A percentile compares a stretch with the other conserved stretches of the same genome.
Conservation (phyloP, 2,329 filamentous ascomycete species). For the Diaporthe velutina region DNA sequence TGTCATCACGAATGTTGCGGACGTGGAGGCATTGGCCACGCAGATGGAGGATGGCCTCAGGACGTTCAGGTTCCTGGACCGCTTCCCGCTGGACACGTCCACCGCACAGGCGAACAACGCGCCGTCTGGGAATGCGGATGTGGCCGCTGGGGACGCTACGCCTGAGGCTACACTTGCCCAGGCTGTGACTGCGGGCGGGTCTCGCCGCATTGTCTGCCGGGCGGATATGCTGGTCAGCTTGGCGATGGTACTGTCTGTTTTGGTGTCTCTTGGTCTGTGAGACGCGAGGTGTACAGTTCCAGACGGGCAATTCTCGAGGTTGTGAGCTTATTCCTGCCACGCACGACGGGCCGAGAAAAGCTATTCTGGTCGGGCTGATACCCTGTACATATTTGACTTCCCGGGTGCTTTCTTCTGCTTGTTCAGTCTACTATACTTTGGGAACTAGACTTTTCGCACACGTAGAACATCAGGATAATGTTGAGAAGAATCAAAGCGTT, state of each 20-base stretch:
- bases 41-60: slow-evolving; percentile 70
- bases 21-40: slow-evolving; percentile 55
- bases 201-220: no score
- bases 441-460: not conserved
- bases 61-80: slow-evolving; percentile 74
- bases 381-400: slow-evolving; percentile 9
- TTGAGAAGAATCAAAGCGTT: slow-evolving; percentile 5
- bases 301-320: not conserved
- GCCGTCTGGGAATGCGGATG: not conserved
- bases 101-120: not conserved
- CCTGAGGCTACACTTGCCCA: not conserved
- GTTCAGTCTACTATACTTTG: not conserved
- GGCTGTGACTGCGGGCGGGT: slow-evolving; percentile 7
- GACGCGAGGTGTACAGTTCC: not conserved
- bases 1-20: slow-evolving; percentile 52
- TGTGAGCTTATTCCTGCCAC: not conserved
- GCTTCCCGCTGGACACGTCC: slow-evolving; percentile 69
- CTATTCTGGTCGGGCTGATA: not conserved
- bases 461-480: not conserved
- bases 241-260: not conserved
- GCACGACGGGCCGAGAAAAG: slow-evolving; percentile 2
- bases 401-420: not conserved
- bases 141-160: not conserved
- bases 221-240: not conserved
- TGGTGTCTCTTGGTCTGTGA: not conserved